Conservation (phyloP, 2,329 filamentous ascomycete genomes). For the Aaosphaeria pasadenensis region DNA sequence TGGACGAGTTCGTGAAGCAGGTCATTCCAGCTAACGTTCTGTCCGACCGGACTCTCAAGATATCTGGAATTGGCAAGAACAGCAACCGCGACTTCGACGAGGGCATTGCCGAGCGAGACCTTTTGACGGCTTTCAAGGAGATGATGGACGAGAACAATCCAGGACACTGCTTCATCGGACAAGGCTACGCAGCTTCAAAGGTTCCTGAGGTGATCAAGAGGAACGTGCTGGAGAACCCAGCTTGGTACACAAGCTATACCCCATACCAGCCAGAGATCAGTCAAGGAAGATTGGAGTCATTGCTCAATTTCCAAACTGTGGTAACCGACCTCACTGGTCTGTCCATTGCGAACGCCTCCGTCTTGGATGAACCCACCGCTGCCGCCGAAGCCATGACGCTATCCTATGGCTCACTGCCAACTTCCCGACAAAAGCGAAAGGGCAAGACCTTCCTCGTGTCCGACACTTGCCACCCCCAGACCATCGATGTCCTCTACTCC, state of each 20-base stretch:
- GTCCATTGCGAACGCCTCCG: slow-evolving; percentile 83
- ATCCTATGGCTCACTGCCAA: slow-evolving; percentile 72
- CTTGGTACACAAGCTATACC: slow-evolving; percentile 97
- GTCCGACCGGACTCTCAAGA: slow-evolving; percentile 60
- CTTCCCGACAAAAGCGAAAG: slow-evolving; percentile 67
- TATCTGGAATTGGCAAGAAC: slow-evolving; percentile 29
- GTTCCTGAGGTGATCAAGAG: slow-evolving; percentile 88
- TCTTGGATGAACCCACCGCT: slow-evolving; percentile 88
- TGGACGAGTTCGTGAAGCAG: slow-evolving; percentile 82
- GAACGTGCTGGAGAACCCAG: slow-evolving; percentile 88
- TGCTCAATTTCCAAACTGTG: slow-evolving; percentile 95
- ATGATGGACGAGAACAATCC: slow-evolving; percentile 62
- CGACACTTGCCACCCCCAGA: slow-evolving; percentile 78
- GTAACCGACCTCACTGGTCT: slow-evolving; percentile 84
- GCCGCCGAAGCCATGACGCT: slow-evolving; percentile 96
- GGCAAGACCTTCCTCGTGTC: slow-evolving; percentile 85
- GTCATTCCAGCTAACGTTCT: slow-evolving; percentile 80
- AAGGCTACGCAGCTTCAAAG: slow-evolving; percentile 83
- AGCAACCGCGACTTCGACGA: slow-evolving; percentile 1
- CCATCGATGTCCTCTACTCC: slow-evolving; percentile 76
- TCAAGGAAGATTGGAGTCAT: slow-evolving; percentile 85
- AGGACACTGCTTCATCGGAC: slow-evolving; percentile 72
- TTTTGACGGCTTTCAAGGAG: slow-evolving; percentile 52
- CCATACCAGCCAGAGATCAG: slow-evolving; percentile 98
- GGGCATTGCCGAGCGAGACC: slow-evolving; percentile 55